Conservation (phyloP, 768 basidiomycete species). For the Psilocybe cubensis region DNA sequence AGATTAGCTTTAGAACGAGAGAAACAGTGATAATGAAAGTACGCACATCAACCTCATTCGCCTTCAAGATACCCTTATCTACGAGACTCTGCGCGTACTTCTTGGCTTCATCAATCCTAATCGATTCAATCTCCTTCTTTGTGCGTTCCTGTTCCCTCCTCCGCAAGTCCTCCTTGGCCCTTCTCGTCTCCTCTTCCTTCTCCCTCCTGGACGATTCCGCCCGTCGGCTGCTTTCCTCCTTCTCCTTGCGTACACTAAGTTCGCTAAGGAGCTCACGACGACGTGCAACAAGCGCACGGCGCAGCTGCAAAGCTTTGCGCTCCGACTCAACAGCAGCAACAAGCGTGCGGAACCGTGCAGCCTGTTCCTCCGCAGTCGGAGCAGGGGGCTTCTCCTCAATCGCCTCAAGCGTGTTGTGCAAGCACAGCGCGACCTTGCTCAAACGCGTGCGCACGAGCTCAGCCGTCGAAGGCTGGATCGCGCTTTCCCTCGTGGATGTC, state of each 20-base stretch:
- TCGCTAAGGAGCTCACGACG: constrained; percentile 85
- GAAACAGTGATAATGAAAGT: constrained; percentile 11
- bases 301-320: constrained; percentile 74
- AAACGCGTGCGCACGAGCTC: constrained; percentile 81
- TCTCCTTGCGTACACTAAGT: constrained; percentile 82
- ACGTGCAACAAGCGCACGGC: constrained; percentile 83
- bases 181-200: constrained; percentile 69
- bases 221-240: constrained; percentile 81
- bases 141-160: constrained; percentile 67
- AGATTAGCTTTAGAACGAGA: constrained; percentile 3
- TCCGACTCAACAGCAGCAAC: constrained; percentile 72
- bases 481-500: constrained; percentile 29
- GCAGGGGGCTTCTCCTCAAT: constrained; percentile 48
- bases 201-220: constrained; percentile 69
- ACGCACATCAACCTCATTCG: constrained; percentile 68
- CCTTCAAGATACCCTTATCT: constrained; percentile 72
- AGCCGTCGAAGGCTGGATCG: constrained; percentile 72
- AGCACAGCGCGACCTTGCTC: constrained; percentile 69
- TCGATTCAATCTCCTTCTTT: constrained; percentile 76
- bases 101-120: constrained; percentile 81
- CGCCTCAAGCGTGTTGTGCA: constrained; percentile 70
- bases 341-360: constrained; percentile 59
- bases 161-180: constrained; percentile 64
- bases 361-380: constrained; percentile 57
- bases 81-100: constrained; percentile 86